A percentile compares a stretch with the other conserved stretches of the same genome.
Evolutionary conservation across 257 asterid species (phyloP).

Genomic region (Paraleonurus japonicus): DNA sequence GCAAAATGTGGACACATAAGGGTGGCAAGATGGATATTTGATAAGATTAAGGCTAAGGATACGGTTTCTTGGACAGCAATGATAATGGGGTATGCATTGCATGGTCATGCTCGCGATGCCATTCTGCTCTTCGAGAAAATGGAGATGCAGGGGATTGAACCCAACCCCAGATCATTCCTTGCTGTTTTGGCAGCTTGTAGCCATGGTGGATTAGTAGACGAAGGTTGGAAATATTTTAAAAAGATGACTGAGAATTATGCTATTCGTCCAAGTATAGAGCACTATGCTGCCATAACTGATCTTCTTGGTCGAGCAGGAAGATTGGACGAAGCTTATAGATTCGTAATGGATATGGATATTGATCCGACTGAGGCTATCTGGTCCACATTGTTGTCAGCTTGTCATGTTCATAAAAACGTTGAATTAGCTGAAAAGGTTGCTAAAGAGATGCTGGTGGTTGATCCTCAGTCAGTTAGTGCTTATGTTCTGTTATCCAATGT

Average conservation of each 20-base stretch:
- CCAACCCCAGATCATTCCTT: conserved; percentile 64
- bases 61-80: conserved; percentile 84
- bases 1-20: conserved; percentile 80
- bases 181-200: conserved; percentile 91
- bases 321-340: conserved; percentile 68
- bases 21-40: conserved; percentile 62
- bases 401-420: conserved; percentile 76
- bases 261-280: conserved; percentile 66
- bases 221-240: conserved; percentile 57
- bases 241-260: conserved; percentile 54
- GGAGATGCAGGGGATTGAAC: conserved; percentile 56
- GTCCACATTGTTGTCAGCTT: conserved; percentile 80
- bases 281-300: conserved; percentile 75
- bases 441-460: conserved; percentile 50
- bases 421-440: conserved; percentile 83
- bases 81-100: conserved; percentile 85
- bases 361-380: conserved; percentile 68
- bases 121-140: conserved; percentile 57
- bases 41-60: conserved; percentile 61
- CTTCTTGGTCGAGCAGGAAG: conserved; percentile 89
- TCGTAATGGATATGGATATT: conserved; percentile 56
- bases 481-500: conserved; percentile 66
- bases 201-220: conserved; percentile 88
- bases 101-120: conserved; percentile 75
- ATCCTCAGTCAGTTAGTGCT: conserved; percentile 54